These are phyloP conservation scores for Candida sphagnicola DNA, from an alignment of 805 yeast genomes.

Conservation along the genomic window DNA sequence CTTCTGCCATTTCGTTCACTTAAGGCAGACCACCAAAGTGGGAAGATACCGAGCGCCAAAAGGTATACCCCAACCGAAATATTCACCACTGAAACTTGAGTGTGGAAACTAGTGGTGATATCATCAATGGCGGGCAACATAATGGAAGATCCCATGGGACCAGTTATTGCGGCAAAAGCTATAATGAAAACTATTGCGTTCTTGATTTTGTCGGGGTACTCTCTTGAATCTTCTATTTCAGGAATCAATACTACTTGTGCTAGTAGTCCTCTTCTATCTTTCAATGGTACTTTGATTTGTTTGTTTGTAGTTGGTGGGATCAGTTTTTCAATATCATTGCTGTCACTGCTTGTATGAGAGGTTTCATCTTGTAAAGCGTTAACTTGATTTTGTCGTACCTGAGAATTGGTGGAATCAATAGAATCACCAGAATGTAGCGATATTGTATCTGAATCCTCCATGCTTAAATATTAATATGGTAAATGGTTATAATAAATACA, in stretches of 20 bases:
- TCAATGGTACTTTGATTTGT: constrained; percentile 13
- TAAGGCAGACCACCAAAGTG: constrained; percentile 85
- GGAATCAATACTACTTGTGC: constrained; percentile 52
- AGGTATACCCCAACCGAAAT: constrained; percentile 78
- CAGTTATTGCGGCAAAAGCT: constrained; percentile 71
- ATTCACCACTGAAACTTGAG: constrained; percentile 60
- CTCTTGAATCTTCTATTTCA: constrained; percentile 71
- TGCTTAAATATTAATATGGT: background rate
- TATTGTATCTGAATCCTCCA: background rate
- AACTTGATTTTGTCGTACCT: constrained; percentile 2
- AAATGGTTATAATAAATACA: background rate
- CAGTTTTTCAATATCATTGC: background rate
- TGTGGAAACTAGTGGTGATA: constrained; percentile 50
- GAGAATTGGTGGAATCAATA: background rate
- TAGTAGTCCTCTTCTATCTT: constrained; percentile 57
- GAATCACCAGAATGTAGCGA: background rate
- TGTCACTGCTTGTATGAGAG: background rate
- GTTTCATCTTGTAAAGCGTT: background rate
- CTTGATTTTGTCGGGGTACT: constrained; percentile 51
- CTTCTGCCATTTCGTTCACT: constrained; percentile 76
- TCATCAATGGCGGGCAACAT: constrained; percentile 73
- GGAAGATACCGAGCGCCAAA: constrained; percentile 70
- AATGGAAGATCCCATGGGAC: constrained; percentile 88
- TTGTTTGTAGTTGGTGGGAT: background rate
- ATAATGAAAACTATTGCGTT: constrained; percentile 56